Conservation (phyloP, 2,329 filamentous ascomycete species). For the Talaromyces sp. region DNA sequence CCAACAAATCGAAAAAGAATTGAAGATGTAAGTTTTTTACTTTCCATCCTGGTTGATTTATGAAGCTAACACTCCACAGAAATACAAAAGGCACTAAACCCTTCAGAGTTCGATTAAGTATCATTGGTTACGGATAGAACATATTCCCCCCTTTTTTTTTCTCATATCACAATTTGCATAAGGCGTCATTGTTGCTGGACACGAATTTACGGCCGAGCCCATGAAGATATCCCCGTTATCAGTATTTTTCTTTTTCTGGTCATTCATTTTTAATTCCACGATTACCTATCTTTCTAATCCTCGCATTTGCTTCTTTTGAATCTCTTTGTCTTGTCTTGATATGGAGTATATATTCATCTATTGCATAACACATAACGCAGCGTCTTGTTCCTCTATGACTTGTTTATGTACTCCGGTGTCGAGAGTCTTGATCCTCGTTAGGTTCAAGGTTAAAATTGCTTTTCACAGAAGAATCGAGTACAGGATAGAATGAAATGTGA, state of each 20-base stretch:
- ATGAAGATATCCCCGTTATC: not conserved
- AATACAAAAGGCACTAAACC: constrained; percentile 42
- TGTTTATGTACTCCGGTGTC: not conserved
- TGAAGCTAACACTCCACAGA: constrained; percentile 27
- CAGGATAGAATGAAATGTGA: not conserved
- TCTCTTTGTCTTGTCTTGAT: not conserved
- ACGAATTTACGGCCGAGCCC: constrained; percentile 4
- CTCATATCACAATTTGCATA: constrained; percentile 6
- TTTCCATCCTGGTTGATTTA: not conserved
- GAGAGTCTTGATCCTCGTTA: too few relatives aligned
- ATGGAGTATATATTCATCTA: not conserved
- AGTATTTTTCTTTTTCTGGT: not conserved
- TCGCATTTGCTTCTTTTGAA: not conserved
- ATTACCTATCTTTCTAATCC: not conserved
- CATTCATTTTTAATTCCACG: not conserved
- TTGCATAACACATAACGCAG: not conserved
- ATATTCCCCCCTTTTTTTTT: not conserved
- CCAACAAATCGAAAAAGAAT: constrained; percentile 74
- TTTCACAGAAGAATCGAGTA: not conserved
- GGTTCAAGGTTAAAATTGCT: not conserved
- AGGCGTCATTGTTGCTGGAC: constrained; percentile 1
- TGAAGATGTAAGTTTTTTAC: constrained; percentile 73
- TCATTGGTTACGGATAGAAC: constrained; percentile 1
- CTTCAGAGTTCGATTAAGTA: not conserved
- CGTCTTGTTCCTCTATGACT: not conserved